Conservation (phyloP, 192 early-diverging fungal genomes). For the Backusella australiensis region DNA sequence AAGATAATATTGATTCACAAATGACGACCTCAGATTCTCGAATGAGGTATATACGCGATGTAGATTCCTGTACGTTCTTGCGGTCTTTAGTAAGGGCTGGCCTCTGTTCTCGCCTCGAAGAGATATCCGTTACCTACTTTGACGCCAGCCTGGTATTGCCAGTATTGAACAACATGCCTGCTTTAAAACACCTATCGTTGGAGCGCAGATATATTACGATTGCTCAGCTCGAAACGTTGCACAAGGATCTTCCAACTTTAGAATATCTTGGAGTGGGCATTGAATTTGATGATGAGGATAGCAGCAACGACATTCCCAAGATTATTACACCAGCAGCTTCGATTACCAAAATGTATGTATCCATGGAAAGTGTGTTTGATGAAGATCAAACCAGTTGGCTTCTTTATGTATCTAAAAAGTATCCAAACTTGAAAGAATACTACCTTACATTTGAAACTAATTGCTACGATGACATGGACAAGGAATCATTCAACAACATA, state of each 20-base stretch:
- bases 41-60: not conserved
- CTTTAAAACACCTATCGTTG: not conserved
- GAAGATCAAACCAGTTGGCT: not conserved
- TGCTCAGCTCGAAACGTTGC: not conserved
- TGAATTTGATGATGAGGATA: not conserved
- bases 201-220: not conserved
- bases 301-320: not conserved
- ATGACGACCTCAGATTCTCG: not conserved
- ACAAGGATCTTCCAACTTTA: not conserved
- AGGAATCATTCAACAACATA: not conserved
- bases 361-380: not conserved
- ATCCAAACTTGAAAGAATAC: not conserved
- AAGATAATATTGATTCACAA: not conserved
- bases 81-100: not conserved
- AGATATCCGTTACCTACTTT: not conserved
- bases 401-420: not conserved
- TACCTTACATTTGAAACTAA: not conserved
- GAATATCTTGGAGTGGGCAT: not conserved
- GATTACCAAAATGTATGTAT: not conserved
- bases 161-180: not conserved
- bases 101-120: not conserved
- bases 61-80: not conserved
- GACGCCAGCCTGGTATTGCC: not conserved
- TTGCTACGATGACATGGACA: not conserved
- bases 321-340: not conserved